These are phyloP conservation scores for Flagelloscypha sp. DNA, from an alignment of 768 basidiomycete species.

Conservation along the genomic window DNA sequence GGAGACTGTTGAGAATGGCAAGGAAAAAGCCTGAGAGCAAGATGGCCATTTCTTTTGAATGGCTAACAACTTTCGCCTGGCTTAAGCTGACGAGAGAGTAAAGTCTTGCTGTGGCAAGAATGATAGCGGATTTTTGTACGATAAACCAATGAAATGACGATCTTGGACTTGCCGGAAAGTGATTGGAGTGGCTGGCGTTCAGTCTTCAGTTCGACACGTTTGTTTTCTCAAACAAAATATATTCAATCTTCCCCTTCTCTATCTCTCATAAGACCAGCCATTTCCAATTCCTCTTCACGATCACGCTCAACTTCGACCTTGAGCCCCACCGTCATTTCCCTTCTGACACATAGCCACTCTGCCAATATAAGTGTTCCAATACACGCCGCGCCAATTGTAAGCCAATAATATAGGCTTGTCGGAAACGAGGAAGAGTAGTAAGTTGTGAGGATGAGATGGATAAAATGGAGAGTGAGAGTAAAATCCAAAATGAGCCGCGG, in stretches of 20 bases:
- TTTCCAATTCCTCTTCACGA: constrained; percentile 47
- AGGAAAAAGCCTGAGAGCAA: too few species aligned
- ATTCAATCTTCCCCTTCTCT: constrained; percentile 39
- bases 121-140: too few species aligned
- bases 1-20: too few species aligned
- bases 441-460: constrained; percentile 88
- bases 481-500: constrained; percentile 96
- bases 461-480: constrained; percentile 81
- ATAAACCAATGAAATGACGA: too few species aligned
- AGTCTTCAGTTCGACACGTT: neutral
- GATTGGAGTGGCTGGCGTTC: neutral
- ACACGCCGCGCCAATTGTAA: constrained; percentile 62
- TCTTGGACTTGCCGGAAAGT: too few species aligned
- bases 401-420: constrained; percentile 90
- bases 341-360: constrained; percentile 85
- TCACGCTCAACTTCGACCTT: constrained; percentile 36
- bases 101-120: too few species aligned
- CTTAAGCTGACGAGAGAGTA: too few species aligned
- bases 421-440: constrained; percentile 83
- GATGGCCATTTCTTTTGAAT: too few species aligned
- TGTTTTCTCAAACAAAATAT: neutral
- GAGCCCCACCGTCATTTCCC: constrained; percentile 86
- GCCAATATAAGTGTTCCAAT: constrained; percentile 70
- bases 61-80: too few species aligned
- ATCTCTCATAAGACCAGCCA: constrained; percentile 46